A percentile compares a stretch with the other conserved stretches of the same genome.
These are phyloP conservation scores for Candida awuae DNA, from an alignment of 805 yeast species.

Conservation along the genomic window DNA sequence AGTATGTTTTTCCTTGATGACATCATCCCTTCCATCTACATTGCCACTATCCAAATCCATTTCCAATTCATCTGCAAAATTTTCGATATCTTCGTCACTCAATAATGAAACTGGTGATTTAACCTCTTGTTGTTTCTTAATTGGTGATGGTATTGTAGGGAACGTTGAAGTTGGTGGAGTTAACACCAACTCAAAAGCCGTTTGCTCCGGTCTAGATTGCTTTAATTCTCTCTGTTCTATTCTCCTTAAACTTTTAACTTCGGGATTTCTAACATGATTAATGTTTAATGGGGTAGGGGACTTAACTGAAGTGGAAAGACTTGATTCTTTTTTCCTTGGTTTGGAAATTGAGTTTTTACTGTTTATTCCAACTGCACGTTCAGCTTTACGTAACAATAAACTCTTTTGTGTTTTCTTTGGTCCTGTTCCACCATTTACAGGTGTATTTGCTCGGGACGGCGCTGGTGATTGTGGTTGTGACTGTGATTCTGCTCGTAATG, in stretches of 20 bases:
- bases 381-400: conserved; percentile 18
- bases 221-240: conserved; percentile 7
- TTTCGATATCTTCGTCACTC: conserved; percentile 20
- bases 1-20: neutral
- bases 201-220: conserved; percentile 13
- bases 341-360: conserved; percentile 1
- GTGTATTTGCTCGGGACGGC: conserved; percentile 3
- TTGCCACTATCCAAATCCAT: conserved; percentile 15
- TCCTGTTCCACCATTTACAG: conserved; percentile 10
- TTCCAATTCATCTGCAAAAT: conserved; percentile 21
- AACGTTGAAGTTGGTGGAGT: too few relatives aligned
- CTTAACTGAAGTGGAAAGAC: too few relatives aligned
- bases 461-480: conserved; percentile 1
- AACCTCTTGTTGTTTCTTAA: neutral
- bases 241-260: too few relatives aligned
- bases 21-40: conserved; percentile 4
- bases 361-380: conserved; percentile 14
- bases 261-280: too few relatives aligned
- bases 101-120: neutral
- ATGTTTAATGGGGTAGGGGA: too few relatives aligned
- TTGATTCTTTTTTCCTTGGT: neutral
- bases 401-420: conserved; percentile 15
- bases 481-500: too few relatives aligned
- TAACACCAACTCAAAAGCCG: conserved; percentile 3
- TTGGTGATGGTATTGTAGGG: neutral